These are phyloP conservation scores for Pharnaceum exiguum DNA, from an alignment of 148 eudicot species.

Conservation along the genomic window DNA sequence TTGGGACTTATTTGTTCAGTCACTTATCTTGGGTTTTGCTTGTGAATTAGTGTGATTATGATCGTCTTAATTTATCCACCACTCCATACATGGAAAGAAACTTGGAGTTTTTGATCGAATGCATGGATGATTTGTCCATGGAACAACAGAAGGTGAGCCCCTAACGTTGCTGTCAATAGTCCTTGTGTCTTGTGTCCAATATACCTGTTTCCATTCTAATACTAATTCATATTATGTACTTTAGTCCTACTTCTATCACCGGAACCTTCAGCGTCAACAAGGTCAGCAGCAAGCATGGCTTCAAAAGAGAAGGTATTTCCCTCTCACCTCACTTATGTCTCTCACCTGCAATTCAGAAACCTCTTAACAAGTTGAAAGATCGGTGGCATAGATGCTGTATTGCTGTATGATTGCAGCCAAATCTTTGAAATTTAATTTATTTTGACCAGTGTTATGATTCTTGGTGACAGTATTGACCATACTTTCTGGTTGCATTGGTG, in stretches of 20 bases:
- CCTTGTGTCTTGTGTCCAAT: too few species aligned
- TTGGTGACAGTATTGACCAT: background rate
- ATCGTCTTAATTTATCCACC: constrained; percentile 70
- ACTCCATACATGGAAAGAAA: constrained; percentile 81
- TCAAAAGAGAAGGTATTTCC: constrained; percentile 75
- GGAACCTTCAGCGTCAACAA: constrained; percentile 78
- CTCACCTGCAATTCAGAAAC: too few species aligned
- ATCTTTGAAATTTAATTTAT: too few species aligned
- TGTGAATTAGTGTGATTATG: constrained; percentile 67
- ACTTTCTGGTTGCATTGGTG: background rate
- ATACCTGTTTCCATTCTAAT: background rate
- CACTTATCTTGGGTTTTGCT: constrained; percentile 5
- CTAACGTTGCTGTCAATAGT: too few species aligned
- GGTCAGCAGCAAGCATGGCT: constrained; percentile 91
- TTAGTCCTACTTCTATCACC: constrained; percentile 78
- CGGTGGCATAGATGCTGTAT: too few species aligned
- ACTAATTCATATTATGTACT: background rate
- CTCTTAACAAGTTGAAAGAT: too few species aligned
- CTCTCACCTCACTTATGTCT: too few species aligned
- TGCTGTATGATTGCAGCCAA: too few species aligned
- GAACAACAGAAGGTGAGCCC: constrained; percentile 78
- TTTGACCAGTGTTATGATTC: too few species aligned
- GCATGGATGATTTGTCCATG: constrained; percentile 85
- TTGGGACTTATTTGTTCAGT: background rate
- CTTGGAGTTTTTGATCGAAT: constrained; percentile 77